These are phyloP conservation scores for Nepenthes alata DNA, from an alignment of 179 eudicot species.

Conservation along the genomic window DNA sequence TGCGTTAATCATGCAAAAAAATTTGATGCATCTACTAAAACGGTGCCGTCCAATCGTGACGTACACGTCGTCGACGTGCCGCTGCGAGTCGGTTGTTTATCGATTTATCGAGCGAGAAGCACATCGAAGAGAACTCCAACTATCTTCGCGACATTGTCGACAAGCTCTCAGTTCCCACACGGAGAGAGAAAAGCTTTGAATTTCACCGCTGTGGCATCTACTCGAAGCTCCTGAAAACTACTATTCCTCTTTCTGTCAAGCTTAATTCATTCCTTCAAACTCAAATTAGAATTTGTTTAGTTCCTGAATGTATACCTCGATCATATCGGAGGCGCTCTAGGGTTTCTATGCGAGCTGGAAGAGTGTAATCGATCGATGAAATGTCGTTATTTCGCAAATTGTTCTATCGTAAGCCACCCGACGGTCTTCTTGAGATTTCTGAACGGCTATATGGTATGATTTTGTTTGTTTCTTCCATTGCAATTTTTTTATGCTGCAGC, in stretches of 20 bases:
- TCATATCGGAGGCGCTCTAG: too few relatives aligned
- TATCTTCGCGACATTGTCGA: not conserved
- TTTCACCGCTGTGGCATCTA: too few relatives aligned
- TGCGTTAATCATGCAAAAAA: too few relatives aligned
- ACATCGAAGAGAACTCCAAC: too few relatives aligned
- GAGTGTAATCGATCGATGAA: not conserved
- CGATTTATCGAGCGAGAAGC: too few relatives aligned
- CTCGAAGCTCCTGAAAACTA: not conserved
- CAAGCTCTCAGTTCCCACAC: slow-evolving; percentile 1
- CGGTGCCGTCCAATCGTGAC: slow-evolving; percentile 4
- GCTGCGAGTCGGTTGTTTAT: too few relatives aligned
- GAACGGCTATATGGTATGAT: slow-evolving; percentile 64
- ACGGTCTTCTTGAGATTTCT: slow-evolving; percentile 78
- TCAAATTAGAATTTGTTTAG: not conserved
- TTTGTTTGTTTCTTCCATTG: not conserved
- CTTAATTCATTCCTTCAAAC: not conserved
- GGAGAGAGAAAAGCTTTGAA: not conserved
- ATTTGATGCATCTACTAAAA: too few relatives aligned
- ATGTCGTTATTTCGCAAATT: slow-evolving; percentile 68
- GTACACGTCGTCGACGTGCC: slow-evolving; percentile 10
- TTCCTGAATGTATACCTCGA: too few relatives aligned
- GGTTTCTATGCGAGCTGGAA: not conserved
- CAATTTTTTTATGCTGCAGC: not conserved
- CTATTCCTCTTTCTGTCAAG: not conserved
- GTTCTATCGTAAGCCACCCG: slow-evolving; percentile 74